Evolutionary conservation across 2,329 filamentous ascomycete species (phyloP).

Genomic region (Claviceps pazoutovae): DNA sequence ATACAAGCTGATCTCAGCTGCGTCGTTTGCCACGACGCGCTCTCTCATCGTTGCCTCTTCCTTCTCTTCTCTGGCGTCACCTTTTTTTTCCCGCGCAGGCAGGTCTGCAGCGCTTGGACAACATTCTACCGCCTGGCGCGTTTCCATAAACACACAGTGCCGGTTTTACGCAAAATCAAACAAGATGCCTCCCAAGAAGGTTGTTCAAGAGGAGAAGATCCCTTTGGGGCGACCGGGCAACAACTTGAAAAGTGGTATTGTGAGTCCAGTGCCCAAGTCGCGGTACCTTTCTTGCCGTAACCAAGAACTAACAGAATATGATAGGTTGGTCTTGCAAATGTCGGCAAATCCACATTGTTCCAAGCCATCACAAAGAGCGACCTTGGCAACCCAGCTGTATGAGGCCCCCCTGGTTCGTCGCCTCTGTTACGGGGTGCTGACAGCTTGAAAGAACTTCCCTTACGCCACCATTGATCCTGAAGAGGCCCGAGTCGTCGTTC

Average conservation of each 20-base stretch:
- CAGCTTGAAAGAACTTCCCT: constrained; percentile 68
- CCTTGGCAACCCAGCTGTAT: constrained; percentile 90
- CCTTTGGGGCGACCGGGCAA: constrained; percentile 92
- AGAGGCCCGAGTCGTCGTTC: constrained; percentile 93
- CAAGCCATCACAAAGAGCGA: constrained; percentile 97
- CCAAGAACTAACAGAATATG: constrained; percentile 2
- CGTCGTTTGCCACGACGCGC: constrained; percentile 29
- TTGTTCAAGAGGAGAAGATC: constrained; percentile 84
- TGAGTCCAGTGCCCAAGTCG: constrained; percentile 31
- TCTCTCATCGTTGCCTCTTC: constrained; percentile 20
- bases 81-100: constrained; percentile 45
- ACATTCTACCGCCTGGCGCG: constrained; percentile 38
- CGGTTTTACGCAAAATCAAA: constrained; percentile 48
- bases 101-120: constrained; percentile 47
- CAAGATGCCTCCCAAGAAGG: constrained; percentile 93
- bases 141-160: constrained; percentile 33
- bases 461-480: constrained; percentile 99
- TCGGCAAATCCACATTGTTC: constrained; percentile 98
- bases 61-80: constrained; percentile 40
- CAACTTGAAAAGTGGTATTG: constrained; percentile 98
- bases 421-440: constrained; percentile 25
- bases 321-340: constrained; percentile 94
- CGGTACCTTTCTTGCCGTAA: neutral
- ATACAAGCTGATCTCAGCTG: constrained; percentile 29
- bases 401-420: constrained; percentile 24